Evolutionary conservation across 1,284 basidiomycete genomes (phyloP), one percentile per base, ranked within the genome.

Genomic region (Chalciporus piperatoides): DNA sequence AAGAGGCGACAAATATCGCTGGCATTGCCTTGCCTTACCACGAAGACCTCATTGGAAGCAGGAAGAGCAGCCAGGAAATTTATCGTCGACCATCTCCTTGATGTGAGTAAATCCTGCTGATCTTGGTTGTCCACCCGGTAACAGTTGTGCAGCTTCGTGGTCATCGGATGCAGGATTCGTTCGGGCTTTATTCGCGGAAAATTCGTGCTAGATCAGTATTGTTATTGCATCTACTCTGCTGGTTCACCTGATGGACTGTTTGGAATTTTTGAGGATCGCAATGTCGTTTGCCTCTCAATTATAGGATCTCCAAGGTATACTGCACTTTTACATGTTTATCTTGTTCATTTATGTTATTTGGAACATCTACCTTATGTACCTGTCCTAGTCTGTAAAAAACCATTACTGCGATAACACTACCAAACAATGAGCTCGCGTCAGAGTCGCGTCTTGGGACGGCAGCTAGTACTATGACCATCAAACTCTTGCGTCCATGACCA

Each of bases 1-100:
- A 84, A 57, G 84, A 87, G 64, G 79, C 72, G 56, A 78, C 77
- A 56, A 71, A 70, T 15, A 59, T 79, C n/a, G 70, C 71, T 28
- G 68, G 70, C 3, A 70, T 74, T 40, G 67, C 74, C 1, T 56
- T 77, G 21, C 69, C 73, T 4, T 67, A 68, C 41, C 61, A 56
- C 17, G 56, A 54, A 28, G 53, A 65, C 15, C 53, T 67, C 11
- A 44, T 69, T 44, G 68, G 64, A 35, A 68, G 65, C 50, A 62
- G 66, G 55, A 71, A 64, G 44, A 61, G 27, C 43, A 72, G 67
- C 38, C 59, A 59, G 28, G 70, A 72, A 51, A 46, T 60, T 14
- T 44, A 67, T n/a, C 61, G 57, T 53, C 60, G 62, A 25, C 62
- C 52, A 37, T 65, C 63, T 23, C 63, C 65, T 48, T 68, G 24